Conservation (phyloP, 1,284 basidiomycete genomes). For the Puccinia novopanici region DNA sequence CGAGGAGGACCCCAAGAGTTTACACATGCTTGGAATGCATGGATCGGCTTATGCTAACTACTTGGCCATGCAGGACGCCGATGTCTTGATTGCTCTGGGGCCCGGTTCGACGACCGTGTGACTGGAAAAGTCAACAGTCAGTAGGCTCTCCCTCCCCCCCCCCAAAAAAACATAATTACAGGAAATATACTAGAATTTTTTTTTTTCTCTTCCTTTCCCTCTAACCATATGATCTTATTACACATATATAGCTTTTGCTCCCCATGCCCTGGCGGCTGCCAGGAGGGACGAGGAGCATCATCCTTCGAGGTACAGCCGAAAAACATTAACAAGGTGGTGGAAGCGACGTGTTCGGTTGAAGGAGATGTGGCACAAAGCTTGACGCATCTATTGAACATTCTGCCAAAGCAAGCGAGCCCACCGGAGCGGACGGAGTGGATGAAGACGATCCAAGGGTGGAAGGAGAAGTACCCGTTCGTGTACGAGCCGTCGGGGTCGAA, state of each 20-base stretch:
- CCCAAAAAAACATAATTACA: no score
- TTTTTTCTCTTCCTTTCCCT: constrained; percentile 61
- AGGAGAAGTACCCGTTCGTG: constrained; percentile 84
- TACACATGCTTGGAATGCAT: no score
- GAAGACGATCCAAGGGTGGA: constrained; percentile 78
- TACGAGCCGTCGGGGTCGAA: constrained; percentile 61
- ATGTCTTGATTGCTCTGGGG: no score
- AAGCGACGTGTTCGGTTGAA: constrained; percentile 88
- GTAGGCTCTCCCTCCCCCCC: no score
- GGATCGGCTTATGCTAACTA: no score
- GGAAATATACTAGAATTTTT: constrained; percentile 87
- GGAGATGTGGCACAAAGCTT: constrained; percentile 89
- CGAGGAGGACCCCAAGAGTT: no score
- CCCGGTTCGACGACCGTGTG: no score
- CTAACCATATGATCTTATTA: no score
- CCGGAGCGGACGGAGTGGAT: constrained; percentile 73
- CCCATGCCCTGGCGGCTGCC: constrained; percentile 84
- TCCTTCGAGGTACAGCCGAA: constrained; percentile 98
- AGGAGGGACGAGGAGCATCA: constrained; percentile 85
- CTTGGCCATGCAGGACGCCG: no score
- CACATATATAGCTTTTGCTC: constrained; percentile 74
- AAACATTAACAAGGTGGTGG: constrained; percentile 98
- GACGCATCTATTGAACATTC: constrained; percentile 76
- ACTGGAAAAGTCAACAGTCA: no score
- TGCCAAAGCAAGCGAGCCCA: constrained; percentile 65